Evolutionary conservation across 2,329 filamentous ascomycete genomes (phyloP).

Genomic region (Tolypocladium inflatum): DNA sequence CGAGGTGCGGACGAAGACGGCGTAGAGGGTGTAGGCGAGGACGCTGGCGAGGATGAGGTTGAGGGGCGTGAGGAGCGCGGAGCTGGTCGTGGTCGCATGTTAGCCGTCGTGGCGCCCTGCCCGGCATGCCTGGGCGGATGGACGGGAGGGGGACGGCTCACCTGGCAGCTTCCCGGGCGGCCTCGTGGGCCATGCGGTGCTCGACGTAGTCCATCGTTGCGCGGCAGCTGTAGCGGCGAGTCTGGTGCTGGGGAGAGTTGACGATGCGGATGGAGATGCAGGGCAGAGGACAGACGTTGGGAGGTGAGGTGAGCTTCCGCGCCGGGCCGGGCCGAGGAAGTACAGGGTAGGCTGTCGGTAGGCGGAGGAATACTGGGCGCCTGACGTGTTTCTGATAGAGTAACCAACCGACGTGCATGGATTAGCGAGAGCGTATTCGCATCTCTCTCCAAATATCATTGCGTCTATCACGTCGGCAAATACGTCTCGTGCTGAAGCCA

Average conservation of each 20-base stretch:
- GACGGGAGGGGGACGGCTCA: conserved; percentile 8
- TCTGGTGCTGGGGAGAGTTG: not conserved
- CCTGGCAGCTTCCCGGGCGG: conserved; percentile 31
- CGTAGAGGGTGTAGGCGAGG: conserved; percentile 49
- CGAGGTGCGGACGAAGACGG: conserved; percentile 38
- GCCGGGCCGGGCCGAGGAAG: not conserved
- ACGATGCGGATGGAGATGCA: not conserved
- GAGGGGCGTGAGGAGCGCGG: conserved; percentile 47
- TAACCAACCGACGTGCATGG: too few relatives aligned
- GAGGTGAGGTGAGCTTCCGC: not conserved
- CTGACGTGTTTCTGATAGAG: too few relatives aligned
- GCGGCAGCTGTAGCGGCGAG: not conserved
- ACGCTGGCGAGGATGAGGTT: conserved; percentile 50
- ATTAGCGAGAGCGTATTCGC: too few relatives aligned
- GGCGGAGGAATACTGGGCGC: too few relatives aligned
- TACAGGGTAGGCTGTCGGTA: not conserved
- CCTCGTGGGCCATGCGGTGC: conserved; percentile 44
- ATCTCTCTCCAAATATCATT: too few relatives aligned
- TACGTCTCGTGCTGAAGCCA: not conserved
- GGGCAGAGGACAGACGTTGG: not conserved
- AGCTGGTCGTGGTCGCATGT: conserved; percentile 15
- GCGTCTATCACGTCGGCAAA: not conserved
- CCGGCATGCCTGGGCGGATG: not conserved
- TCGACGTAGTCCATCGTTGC: conserved; percentile 46
- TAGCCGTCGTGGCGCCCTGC: not conserved